phyloP scores from a whole-genome alignment of 148 eudicot genomes.

The Arctostaphylos glauca region DNA sequence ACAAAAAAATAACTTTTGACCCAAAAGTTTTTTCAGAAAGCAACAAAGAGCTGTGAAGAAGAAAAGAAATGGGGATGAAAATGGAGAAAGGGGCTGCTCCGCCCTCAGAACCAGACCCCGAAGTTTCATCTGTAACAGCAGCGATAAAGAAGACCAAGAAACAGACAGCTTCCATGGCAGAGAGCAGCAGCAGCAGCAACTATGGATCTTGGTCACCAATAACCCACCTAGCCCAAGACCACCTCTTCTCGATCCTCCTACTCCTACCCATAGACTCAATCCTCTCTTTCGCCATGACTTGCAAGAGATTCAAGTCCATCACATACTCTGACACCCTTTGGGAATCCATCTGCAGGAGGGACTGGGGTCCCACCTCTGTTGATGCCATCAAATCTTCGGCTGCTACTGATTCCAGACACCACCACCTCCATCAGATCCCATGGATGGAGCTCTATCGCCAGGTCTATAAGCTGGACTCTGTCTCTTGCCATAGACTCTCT shows the following conservation, averaged over 20 bases:
- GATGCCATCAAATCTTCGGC: constrained; percentile 46
- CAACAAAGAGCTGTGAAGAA: background rate
- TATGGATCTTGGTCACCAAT: constrained; percentile 36
- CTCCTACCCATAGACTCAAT: constrained; percentile 72
- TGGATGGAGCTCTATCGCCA: constrained; percentile 78
- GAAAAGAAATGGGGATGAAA: constrained; percentile 11
- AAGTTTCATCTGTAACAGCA: background rate
- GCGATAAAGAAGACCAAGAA: constrained; percentile 3
- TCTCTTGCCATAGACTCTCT: constrained; percentile 51
- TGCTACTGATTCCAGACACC: constrained; percentile 2
- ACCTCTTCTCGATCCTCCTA: constrained; percentile 62
- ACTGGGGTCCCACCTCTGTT: constrained; percentile 64
- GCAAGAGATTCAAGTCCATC: constrained; percentile 53
- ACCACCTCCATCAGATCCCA: constrained; percentile 6
- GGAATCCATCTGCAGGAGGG: constrained; percentile 80
- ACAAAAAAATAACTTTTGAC: background rate
- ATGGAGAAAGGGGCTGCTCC: constrained; percentile 3
- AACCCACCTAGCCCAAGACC: constrained; percentile 52
- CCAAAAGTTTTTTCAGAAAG: background rate
- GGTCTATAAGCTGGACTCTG: constrained; percentile 50
- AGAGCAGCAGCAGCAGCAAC: constrained; percentile 17
- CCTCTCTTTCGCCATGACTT: constrained; percentile 65
- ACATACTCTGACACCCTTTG: constrained; percentile 62
- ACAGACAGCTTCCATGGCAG: constrained; percentile 29
- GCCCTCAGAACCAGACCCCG: background rate